Conservation (phyloP, 75 land plant genomes). For the Pinus albicaulis region DNA sequence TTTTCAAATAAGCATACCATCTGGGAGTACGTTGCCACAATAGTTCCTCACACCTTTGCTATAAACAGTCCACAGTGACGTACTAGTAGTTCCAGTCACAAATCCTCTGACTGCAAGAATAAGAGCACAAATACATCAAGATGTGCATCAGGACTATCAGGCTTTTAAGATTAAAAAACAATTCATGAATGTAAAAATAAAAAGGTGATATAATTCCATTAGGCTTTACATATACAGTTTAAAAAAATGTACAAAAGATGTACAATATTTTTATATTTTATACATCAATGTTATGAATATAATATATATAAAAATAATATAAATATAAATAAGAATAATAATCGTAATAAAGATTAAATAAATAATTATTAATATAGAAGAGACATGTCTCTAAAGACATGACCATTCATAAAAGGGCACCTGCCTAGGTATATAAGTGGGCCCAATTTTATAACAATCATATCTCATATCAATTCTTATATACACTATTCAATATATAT, state of each 20-base stretch:
- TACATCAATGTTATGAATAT: neutral
- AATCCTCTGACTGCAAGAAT: conserved; percentile 77
- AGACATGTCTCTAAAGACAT: too few species aligned
- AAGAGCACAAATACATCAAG: neutral
- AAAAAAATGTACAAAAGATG: neutral
- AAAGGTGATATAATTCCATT: neutral
- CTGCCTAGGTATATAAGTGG: too few species aligned
- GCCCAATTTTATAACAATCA: too few species aligned
- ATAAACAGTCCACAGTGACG: conserved; percentile 98
- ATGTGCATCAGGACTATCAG: neutral
- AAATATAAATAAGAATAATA: too few species aligned
- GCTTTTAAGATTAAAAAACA: neutral
- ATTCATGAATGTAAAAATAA: neutral
- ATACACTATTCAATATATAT: too few species aligned
- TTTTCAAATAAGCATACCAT: conserved; percentile 49
- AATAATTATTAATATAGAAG: too few species aligned
- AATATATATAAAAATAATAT: too few species aligned
- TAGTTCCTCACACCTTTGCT: conserved; percentile 81
- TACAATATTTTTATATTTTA: neutral
- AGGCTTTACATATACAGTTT: neutral
- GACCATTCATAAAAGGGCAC: too few species aligned
- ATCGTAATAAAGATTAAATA: too few species aligned
- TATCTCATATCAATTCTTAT: too few species aligned
- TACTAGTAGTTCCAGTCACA: conserved; percentile 95
- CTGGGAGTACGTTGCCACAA: conserved; percentile 88